Conservation (phyloP, 2,329 filamentous ascomycete species). For the Curvularia verruculosa region DNA sequence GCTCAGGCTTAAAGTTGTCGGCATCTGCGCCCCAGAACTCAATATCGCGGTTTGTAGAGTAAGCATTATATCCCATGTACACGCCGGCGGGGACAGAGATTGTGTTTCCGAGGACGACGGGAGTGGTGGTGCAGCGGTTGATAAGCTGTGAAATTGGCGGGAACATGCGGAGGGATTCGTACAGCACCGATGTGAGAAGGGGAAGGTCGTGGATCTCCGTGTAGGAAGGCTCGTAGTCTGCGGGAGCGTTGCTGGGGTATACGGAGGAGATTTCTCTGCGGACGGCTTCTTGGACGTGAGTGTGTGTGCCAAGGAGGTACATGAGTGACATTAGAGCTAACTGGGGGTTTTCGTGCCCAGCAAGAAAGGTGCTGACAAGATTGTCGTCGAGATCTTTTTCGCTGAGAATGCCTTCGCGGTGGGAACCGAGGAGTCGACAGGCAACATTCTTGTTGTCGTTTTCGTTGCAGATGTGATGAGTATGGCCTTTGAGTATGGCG, state of each 20-base stretch:
- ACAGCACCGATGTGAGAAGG: slow-evolving; percentile 53
- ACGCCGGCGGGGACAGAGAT: slow-evolving; percentile 30
- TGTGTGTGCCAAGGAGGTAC: slow-evolving; percentile 31
- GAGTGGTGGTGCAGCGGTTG: slow-evolving; percentile 50
- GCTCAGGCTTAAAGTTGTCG: slow-evolving; percentile 48
- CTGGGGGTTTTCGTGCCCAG: slow-evolving; percentile 38
- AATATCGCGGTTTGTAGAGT: slow-evolving; percentile 33
- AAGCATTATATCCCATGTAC: slow-evolving; percentile 39
- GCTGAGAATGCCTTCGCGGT: slow-evolving; percentile 27
- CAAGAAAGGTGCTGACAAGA: slow-evolving; percentile 34
- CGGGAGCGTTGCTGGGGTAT: slow-evolving; percentile 18
- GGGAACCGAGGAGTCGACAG: slow-evolving; percentile 31
- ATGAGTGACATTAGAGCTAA: slow-evolving; percentile 34
- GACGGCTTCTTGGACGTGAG: slow-evolving; percentile 26
- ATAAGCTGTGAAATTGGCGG: slow-evolving; percentile 59
- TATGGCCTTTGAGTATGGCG: slow-evolving; percentile 31
- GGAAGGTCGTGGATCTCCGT: slow-evolving; percentile 47
- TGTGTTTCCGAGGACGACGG: slow-evolving; percentile 31
- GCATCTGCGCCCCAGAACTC: slow-evolving; percentile 38
- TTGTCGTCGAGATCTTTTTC: slow-evolving; percentile 39
- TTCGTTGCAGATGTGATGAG: slow-evolving; percentile 34
- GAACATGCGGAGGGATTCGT: slow-evolving; percentile 57
- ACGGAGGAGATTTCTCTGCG: slow-evolving; percentile 28
- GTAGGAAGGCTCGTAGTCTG: slow-evolving; percentile 28
- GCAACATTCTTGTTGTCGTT: slow-evolving; percentile 26